Percentiles rank a stretch among this genome's conserved stretches.
phyloP scores from a whole-genome alignment of 305 asterid genomes.

The Fraxinus platypoda region DNA sequence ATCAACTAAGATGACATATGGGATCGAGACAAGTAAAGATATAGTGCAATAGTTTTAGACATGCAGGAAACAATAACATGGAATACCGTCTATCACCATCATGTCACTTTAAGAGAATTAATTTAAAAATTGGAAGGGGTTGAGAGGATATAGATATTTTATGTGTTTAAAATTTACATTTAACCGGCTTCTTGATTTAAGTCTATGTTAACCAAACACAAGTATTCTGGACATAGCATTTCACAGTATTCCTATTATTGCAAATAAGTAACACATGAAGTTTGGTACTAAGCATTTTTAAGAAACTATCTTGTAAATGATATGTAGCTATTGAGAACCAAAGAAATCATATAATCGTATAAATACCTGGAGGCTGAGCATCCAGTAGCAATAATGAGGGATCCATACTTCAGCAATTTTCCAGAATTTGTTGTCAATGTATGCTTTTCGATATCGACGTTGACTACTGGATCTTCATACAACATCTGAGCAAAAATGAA shows the following conservation, averaged over 20 bases:
- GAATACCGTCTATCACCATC: neutral
- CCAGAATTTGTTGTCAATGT: conserved; percentile 48
- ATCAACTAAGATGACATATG: neutral
- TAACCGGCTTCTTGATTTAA: neutral
- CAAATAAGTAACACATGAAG: neutral
- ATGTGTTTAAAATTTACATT: too few relatives aligned
- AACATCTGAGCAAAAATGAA: too few relatives aligned
- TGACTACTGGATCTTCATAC: conserved; percentile 30
- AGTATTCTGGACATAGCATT: neutral
- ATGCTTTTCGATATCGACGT: conserved; percentile 41
- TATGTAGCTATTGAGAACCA: neutral
- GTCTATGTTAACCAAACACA: neutral
- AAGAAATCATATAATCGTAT: neutral
- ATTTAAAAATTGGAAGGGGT: too few relatives aligned
- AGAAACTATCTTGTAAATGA: neutral
- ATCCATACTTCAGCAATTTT: conserved; percentile 47
- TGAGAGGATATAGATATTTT: too few relatives aligned
- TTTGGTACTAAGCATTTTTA: neutral
- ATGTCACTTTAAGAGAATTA: neutral
- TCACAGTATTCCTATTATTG: neutral
- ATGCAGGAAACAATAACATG: neutral
- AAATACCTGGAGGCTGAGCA: conserved; percentile 38
- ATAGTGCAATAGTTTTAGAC: neutral
- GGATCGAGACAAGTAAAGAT: neutral
- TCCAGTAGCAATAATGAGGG: conserved; percentile 51